Evolutionary conservation across 2,329 filamentous ascomycete species (phyloP).

Genomic region (Alternaria sp.): DNA sequence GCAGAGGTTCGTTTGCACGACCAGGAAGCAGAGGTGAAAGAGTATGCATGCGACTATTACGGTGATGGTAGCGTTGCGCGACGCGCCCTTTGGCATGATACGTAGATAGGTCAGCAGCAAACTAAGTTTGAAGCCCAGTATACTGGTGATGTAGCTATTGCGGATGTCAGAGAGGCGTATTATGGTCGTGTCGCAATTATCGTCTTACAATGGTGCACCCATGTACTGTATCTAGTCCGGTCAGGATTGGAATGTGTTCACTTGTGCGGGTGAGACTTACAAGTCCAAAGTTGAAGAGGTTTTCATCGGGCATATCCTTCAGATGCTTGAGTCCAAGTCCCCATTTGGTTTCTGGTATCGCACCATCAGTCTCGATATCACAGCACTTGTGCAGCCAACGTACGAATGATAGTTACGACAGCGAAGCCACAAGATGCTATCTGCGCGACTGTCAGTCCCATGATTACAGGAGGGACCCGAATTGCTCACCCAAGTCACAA

Average conservation of each 20-base stretch:
- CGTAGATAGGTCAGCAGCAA: constrained; percentile 19
- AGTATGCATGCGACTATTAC: constrained; percentile 16
- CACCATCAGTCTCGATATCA: not conserved
- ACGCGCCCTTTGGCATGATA: constrained; percentile 20
- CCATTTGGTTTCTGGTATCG: constrained; percentile 17
- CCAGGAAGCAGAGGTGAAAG: constrained; percentile 19
- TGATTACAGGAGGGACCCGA: not conserved
- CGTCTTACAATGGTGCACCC: constrained; percentile 21
- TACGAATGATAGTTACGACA: constrained; percentile 17
- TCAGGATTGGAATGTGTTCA: not conserved
- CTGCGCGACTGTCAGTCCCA: not conserved
- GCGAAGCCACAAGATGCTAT: constrained; percentile 20
- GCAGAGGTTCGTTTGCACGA: constrained; percentile 19
- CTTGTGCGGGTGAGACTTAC: not conserved
- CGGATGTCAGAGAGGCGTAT: not conserved
- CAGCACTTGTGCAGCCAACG: not conserved
- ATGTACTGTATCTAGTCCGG: constrained; percentile 20
- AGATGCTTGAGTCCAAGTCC: constrained; percentile 15
- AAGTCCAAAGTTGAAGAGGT: constrained; percentile 22
- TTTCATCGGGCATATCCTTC: constrained; percentile 16
- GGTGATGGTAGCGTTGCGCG: constrained; percentile 12
- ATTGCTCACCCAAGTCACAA: constrained; percentile 15
- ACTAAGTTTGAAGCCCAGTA: constrained; percentile 23
- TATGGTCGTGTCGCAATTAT: not conserved
- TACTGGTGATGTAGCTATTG: constrained; percentile 21